A percentile compares a stretch with the other conserved stretches of the same genome.
These are phyloP conservation scores for Coemansia sp. DNA, from an alignment of 192 early-diverging fungal species.

Conservation along the genomic window DNA sequence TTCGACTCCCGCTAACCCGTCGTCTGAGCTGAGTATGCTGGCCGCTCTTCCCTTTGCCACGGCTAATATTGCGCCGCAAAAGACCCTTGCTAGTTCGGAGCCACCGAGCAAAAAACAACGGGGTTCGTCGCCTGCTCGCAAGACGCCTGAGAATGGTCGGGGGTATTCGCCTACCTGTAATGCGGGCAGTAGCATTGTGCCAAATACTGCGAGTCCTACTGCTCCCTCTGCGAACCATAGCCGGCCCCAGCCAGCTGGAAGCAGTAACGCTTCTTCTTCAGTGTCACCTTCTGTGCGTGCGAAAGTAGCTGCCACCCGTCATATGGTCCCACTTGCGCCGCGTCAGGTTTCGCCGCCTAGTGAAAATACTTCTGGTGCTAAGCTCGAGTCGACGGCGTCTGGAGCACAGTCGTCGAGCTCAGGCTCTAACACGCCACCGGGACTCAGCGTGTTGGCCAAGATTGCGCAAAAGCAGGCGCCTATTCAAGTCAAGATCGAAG, in stretches of 20 bases:
- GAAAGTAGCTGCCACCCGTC: neutral
- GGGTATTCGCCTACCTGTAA: neutral
- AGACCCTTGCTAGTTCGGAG: constrained; percentile 28
- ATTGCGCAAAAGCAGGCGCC: constrained; percentile 44
- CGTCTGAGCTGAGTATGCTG: constrained; percentile 29
- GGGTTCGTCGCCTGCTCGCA: constrained; percentile 3
- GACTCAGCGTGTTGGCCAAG: constrained; percentile 45
- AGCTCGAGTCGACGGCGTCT: neutral
- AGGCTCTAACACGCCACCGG: constrained; percentile 35
- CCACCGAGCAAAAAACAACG: constrained; percentile 16
- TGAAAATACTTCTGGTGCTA: neutral
- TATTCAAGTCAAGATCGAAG: constrained; percentile 22
- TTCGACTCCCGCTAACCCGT: neutral
- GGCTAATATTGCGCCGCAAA: constrained; percentile 45
- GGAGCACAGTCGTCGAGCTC: constrained; percentile 14
- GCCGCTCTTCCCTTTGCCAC: constrained; percentile 31
- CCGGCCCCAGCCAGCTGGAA: constrained; percentile 3
- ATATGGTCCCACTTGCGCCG: constrained; percentile 23
- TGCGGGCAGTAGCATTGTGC: constrained; percentile 19
- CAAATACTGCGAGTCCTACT: constrained; percentile 11
- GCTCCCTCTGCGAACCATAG: constrained; percentile 13
- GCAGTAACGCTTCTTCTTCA: neutral
- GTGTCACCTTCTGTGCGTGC: neutral
- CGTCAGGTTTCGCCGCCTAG: constrained; percentile 12
- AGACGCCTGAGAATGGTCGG: constrained; percentile 29